Conservation (phyloP, 129 eudicot genomes). For the Gnaphalium uliginosum region DNA sequence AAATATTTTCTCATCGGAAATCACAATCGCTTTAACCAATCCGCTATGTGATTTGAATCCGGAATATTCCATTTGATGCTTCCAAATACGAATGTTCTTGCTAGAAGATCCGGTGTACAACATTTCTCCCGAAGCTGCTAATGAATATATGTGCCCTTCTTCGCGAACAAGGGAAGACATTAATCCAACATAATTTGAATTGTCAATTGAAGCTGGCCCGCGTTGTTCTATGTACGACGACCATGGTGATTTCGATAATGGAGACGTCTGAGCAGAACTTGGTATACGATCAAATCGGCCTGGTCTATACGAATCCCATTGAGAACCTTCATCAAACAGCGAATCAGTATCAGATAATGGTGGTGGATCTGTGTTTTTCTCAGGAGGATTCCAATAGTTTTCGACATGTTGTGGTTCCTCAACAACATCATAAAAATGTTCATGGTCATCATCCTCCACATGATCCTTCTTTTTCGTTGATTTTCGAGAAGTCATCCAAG, state of each 20-base stretch:
- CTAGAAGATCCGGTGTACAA: conserved; percentile 80
- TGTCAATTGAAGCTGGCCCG: neutral
- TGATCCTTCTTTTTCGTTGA: conserved; percentile 13
- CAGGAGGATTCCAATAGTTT: neutral
- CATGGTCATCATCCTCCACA: conserved; percentile 8
- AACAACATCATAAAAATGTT: conserved; percentile 35
- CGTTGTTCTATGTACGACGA: conserved; percentile 38
- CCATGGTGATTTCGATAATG: conserved; percentile 70
- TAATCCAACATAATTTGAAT: conserved; percentile 47
- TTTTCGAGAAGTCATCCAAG: conserved; percentile 26
- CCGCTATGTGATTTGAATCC: conserved; percentile 83
- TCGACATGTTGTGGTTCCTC: conserved; percentile 32
- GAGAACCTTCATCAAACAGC: conserved; percentile 18
- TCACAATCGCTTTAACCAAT: conserved; percentile 66
- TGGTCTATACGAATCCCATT: conserved; percentile 29
- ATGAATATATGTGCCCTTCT: conserved; percentile 76
- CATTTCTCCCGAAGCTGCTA: conserved; percentile 58
- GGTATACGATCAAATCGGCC: conserved; percentile 6
- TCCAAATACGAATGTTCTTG: conserved; percentile 78
- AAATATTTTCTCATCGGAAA: conserved; percentile 54
- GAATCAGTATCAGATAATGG: conserved; percentile 30
- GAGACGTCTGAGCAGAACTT: conserved; percentile 42
- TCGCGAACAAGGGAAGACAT: conserved; percentile 81
- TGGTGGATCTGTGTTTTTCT: conserved; percentile 5
- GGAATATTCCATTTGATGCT: conserved; percentile 56